Evolutionary conservation across 169 alveolate genomes (phyloP).

Genomic region (Perkinsus marinus): DNA sequence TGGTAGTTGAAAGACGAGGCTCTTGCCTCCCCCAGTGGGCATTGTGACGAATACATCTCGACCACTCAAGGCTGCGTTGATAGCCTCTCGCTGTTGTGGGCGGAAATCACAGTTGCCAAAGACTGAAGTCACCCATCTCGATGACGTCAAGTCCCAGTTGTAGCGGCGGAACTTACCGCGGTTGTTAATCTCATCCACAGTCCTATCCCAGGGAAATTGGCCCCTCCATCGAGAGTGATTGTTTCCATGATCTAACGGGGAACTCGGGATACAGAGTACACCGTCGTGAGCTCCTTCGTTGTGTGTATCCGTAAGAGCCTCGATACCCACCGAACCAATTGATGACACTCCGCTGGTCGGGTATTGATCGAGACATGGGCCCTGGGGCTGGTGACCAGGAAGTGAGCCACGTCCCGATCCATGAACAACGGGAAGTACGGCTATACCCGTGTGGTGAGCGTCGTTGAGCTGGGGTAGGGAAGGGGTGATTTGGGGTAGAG

Average conservation of each 20-base stretch:
- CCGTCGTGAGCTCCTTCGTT: no score
- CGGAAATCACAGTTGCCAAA: neutral
- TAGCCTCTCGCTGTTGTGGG: slow-evolving; percentile 65
- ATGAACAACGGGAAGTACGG: no score
- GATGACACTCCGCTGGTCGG: no score
- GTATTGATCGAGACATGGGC: no score
- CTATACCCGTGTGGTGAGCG: no score
- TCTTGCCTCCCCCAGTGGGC: slow-evolving; percentile 96
- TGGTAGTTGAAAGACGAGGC: slow-evolving; percentile 85
- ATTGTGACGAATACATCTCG: slow-evolving; percentile 82
- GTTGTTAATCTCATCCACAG: neutral
- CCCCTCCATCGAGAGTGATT: neutral
- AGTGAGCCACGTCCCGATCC: no score
- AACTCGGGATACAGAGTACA: neutral
- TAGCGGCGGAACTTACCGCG: neutral
- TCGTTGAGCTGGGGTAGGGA: no score
- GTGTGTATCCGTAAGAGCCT: no score
- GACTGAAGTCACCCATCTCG: neutral
- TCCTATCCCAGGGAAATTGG: neutral
- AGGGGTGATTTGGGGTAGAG: no score
- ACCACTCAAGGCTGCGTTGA: slow-evolving; percentile 75
- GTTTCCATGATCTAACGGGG: neutral
- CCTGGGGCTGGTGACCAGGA: no score
- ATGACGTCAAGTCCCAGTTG: neutral
- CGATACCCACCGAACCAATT: no score